These are phyloP conservation scores for Talaromyces sp. DNA, from an alignment of 2,329 filamentous ascomycete species.

Conservation along the genomic window DNA sequence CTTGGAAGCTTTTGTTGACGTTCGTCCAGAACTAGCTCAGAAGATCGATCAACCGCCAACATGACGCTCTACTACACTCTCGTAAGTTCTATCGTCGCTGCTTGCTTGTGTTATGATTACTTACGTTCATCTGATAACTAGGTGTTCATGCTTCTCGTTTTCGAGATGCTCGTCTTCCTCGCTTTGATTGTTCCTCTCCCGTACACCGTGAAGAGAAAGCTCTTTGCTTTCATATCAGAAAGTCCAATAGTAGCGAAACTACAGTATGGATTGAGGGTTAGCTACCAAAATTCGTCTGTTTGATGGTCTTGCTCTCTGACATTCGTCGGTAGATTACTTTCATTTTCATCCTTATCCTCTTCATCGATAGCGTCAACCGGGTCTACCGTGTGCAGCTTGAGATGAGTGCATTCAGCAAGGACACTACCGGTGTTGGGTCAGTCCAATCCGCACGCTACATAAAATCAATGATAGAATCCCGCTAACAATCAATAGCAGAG, in stretches of 20 bases:
- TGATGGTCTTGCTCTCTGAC: not conserved
- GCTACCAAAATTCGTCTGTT: not conserved
- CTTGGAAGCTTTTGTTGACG: conserved; percentile 13
- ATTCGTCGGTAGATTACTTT: conserved; percentile 71
- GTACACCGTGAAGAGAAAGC: conserved; percentile 76
- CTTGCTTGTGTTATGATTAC: not conserved
- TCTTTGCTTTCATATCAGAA: conserved; percentile 95
- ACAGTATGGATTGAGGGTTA: conserved; percentile 93
- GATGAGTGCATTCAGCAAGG: conserved; percentile 68
- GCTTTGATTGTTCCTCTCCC: conserved; percentile 71
- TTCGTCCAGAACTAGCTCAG: conserved; percentile 9
- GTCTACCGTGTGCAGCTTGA: conserved; percentile 97
- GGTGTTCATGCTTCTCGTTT: conserved; percentile 49
- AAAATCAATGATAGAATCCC: not conserved
- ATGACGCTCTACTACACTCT: conserved; percentile 70
- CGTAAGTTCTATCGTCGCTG: conserved; percentile 43
- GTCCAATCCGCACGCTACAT: conserved; percentile 23
- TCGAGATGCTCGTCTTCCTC: conserved; percentile 51
- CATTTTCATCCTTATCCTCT: conserved; percentile 97
- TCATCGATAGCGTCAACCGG: conserved; percentile 92
- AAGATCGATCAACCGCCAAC: conserved; percentile 32
- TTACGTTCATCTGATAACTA: conserved; percentile 25
- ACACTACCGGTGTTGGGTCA: conserved; percentile 50
- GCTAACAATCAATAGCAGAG: conserved; percentile 41
- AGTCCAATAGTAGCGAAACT: conserved; percentile 81